Base-by-base conservation (phyloP, 1,284 basidiomycete species). In the Ceratobasidium sp. region DNA sequence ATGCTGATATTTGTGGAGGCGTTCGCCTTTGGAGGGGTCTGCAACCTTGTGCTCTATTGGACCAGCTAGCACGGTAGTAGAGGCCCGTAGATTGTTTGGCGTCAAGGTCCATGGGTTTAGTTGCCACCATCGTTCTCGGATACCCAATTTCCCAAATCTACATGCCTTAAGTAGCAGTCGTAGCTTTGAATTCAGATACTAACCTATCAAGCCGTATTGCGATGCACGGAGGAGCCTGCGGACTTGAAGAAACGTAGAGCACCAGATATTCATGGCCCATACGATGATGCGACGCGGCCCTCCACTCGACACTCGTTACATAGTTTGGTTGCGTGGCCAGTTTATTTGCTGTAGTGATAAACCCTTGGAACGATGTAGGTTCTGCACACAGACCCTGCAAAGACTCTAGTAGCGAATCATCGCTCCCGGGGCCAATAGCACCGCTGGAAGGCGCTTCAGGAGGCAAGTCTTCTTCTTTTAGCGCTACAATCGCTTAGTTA, bases 181-280 rank as follows among this genome's bases (percentile, higher is more conserved):
- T n/a, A 30, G 2, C 7, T 21, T 6, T 2, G 11, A 11, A 41
- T 4, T 29, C 16, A 53, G 21, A 27, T 7, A 19, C 52, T 47
- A 39, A 67, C 62, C 62, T 56, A 30, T 67, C 62, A 27, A 67
- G 25, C 7, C 62, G 62, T 13, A 67, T 33, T 21, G 62, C 52
- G 33, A 49, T 3, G 25, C n/a, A 21, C 21, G 62, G 62, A 5
- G 52, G n/a, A 14, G 29, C 13, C 21, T 56, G 62, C 16, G 52
- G 39, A n/a, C 39, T 33, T 8, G 42, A 56, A 16, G 62, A 44
- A 30, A 29, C 52, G 27, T 49, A 42, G 16, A 67, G 42, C 8
- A 67, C 53, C 13, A 23, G 52, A 25, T 67, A 67, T 13, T 46
- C 53, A 11, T 67, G 62, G 21, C 44, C 13, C 9, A 47, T 0